Evolutionary conservation across 75 land plant species (phyloP).

Genomic region (Picea glauca): DNA sequence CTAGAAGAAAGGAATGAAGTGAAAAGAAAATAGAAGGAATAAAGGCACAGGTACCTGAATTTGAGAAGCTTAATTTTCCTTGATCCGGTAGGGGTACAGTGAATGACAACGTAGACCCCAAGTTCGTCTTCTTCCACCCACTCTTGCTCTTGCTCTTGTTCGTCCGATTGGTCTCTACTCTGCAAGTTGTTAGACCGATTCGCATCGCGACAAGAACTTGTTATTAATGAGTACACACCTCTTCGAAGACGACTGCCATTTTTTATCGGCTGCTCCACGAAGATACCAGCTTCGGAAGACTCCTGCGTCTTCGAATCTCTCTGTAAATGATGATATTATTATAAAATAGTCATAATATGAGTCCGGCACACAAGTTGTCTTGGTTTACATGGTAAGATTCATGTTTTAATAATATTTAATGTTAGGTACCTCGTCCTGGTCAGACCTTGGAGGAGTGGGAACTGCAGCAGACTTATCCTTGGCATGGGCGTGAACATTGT

Average conservation of each 20-base stretch:
- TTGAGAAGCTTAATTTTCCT: conserved; percentile 82
- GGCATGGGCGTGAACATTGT: conserved; percentile 61
- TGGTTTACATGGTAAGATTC: too few relatives aligned
- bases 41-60: conserved; percentile 56
- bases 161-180: conserved; percentile 14
- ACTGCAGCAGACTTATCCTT: conserved; percentile 21
- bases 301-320: neutral
- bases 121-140: conserved; percentile 91
- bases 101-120: conserved; percentile 73
- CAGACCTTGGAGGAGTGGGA: conserved; percentile 37
- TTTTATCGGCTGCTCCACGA: conserved; percentile 6
- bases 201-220: conserved; percentile 39
- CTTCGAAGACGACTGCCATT: conserved; percentile 39
- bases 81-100: conserved; percentile 43
- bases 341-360: neutral
- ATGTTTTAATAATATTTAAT: too few relatives aligned
- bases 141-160: conserved; percentile 28
- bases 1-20: neutral
- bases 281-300: neutral
- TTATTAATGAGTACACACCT: neutral
- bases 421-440: conserved; percentile 40
- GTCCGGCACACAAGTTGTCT: too few relatives aligned
- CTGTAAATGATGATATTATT: neutral
- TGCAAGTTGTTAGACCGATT: conserved; percentile 53
- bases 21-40: neutral